Evolutionary conservation across 192 early-diverging fungal genomes (phyloP), one percentile per base, ranked within the genome.

Genomic region (Obelidium mucronatum): DNA sequence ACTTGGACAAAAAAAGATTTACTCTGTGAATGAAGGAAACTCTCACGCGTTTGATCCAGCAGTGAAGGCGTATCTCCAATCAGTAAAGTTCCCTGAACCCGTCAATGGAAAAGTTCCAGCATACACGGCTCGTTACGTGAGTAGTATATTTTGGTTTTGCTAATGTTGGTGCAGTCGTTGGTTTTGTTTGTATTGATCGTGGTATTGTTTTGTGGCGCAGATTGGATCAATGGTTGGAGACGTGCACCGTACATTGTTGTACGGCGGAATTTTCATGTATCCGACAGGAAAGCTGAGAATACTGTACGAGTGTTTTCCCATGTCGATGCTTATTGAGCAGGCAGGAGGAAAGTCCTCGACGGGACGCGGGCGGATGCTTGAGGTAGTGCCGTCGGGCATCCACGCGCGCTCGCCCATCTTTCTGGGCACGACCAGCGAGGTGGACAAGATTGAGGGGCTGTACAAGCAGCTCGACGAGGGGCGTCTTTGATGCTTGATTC

Each of bases 201-300:
- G 8, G 19, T 48, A 48, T 15, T 48, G 44, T 6, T 15, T 48
- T 48, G 0, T 6, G 0, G 19, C 8, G 19, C 0, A 98, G 83
- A 94, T 98, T 35, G 97, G 97, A 19, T 95, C 93, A 61, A 99
- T 99, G 97, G 97, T 99, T 15, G 95, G 96, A 51, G 97, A 99
- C 86, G 93, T 99, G 8, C 72, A 74, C 72, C 15, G 72, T 26
- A 67, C 74, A 24, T 87, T 96, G 40, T 75, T 86, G 40, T 96
- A 95, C 61, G 93, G 94, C 88, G 94, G 93, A n/a, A 88, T 95
- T 64, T 96, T 95, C 86, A 87, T 93, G 71, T 95, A 97, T 80
- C 94, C 94, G 1, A 90, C 88, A 19, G 95, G 93, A 80, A 99
- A 99, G 82, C 92, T 99, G 71, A 90, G 97, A 74, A 89, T 99